Base-by-base conservation (phyloP, 164 flowering plant genomes). In the Pachysandra terminalis region DNA sequence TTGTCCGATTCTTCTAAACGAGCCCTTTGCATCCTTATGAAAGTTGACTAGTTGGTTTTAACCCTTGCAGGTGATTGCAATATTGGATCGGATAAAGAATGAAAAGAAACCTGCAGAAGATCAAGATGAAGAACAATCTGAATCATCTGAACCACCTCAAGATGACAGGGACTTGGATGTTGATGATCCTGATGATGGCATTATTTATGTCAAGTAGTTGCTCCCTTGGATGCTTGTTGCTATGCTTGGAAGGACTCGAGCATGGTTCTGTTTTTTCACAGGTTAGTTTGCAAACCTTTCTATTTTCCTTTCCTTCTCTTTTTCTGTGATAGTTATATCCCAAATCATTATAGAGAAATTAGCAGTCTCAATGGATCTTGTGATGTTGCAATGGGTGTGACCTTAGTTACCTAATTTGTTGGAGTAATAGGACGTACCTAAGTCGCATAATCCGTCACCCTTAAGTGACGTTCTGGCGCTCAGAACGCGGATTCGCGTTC, bases 101-200 rank as follows among this genome's bases (percentile, higher is more conserved):
- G 55, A 52, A 19, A 52, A 52, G 19, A 52, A 52, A 5, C 3
- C 2, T 52, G 55, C 55, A 52, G 55, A 52, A 16, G 55, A 7
- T 52, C 21, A 52, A 52, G 55, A 52, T 17, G 55, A 52, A 52
- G 55, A 21, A 19, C n/a, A 17, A 17, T 19, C 55, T 52, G 55
- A 52, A 13, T 52, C 21, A 49, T 49, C 52, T 49, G 52, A 1
- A 17, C 19, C 7, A 52, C 55, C n/a, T 52, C 55, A 52, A 17
- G 22, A 52, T 19, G 7, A 52, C 55, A 66, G 37, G 22, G 83
- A 87, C n/a, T 79, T 85, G 86, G 87, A 86, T 28, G 83, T 19
- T 16, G 93, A 90, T 62, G 98, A 87, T 68, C 79, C 84, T 51
- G 90, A 90, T 66, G 93, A 87, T 70, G 93, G 82, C 70, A 82